These are phyloP conservation scores for Phaffomyces thermotolerans DNA, from an alignment of 805 yeast species.

Conservation along the genomic window DNA sequence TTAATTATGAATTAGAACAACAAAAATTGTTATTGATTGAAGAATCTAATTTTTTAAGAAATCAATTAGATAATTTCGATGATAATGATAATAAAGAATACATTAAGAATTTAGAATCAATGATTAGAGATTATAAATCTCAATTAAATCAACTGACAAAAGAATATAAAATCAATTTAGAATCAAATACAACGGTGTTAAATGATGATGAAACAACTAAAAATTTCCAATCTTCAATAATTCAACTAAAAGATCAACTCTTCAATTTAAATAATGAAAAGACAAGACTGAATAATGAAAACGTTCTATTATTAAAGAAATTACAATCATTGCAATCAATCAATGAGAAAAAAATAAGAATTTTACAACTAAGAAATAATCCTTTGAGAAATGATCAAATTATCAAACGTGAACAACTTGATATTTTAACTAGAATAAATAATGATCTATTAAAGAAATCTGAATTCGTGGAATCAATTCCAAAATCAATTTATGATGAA, in stretches of 20 bases:
- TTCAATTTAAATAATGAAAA: slow-evolving; percentile 30
- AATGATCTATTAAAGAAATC: slow-evolving; percentile 36
- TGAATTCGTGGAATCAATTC: slow-evolving; percentile 33
- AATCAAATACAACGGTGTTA: slow-evolving; percentile 24
- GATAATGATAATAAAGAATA: slow-evolving; percentile 19
- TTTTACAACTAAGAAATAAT: slow-evolving; percentile 58
- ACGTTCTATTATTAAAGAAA: slow-evolving; percentile 31
- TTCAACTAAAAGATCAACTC: slow-evolving; percentile 34
- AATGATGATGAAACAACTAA: slow-evolving; percentile 17
- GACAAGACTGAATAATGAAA: slow-evolving; percentile 30
- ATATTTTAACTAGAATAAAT: slow-evolving; percentile 51
- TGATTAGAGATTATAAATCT: slow-evolving; percentile 48
- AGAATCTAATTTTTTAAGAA: slow-evolving; percentile 52
- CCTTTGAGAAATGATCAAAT: slow-evolving; percentile 58
- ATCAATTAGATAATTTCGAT: slow-evolving; percentile 47
- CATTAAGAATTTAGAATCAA: slow-evolving; percentile 20
- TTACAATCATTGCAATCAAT: slow-evolving; percentile 27
- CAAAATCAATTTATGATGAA: slow-evolving; percentile 57
- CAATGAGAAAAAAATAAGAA: slow-evolving; percentile 35
- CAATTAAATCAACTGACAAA: slow-evolving; percentile 25
- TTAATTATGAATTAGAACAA: slow-evolving; percentile 40
- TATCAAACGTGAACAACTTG: slow-evolving; percentile 46
- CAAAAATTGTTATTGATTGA: slow-evolving; percentile 46
- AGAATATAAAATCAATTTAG: slow-evolving; percentile 30
- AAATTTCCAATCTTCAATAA: slow-evolving; percentile 23